A percentile compares a stretch with the other conserved stretches of the same genome.
Conservation (phyloP, 2,329 filamentous ascomycete genomes). For the Fusarium nanum region DNA sequence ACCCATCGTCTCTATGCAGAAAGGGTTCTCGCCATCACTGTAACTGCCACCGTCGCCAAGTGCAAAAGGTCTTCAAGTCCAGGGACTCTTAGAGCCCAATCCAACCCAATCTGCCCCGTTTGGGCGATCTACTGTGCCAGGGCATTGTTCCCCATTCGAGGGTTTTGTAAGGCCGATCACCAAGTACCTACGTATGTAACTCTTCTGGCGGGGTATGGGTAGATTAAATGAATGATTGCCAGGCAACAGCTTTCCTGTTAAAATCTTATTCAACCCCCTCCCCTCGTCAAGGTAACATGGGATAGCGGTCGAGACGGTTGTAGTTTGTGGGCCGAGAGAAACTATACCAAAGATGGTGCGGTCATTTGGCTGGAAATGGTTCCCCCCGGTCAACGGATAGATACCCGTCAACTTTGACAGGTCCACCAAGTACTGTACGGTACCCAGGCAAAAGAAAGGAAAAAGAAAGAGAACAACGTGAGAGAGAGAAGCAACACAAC, state of each 20-base stretch:
- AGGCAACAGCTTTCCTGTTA: constrained; percentile 20
- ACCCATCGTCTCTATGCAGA: not conserved
- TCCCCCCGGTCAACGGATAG: constrained; percentile 37
- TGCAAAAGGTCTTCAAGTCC: constrained; percentile 21
- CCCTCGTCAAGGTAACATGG: constrained; percentile 34
- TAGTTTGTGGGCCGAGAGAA: constrained; percentile 26
- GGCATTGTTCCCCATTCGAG: constrained; percentile 36
- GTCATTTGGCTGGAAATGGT: constrained; percentile 23
- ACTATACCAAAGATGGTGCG: constrained; percentile 39
- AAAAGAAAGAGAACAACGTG: not conserved
- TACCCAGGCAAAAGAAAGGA: not conserved
- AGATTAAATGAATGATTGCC: not conserved
- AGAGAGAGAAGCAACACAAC: not conserved
- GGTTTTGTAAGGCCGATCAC: constrained; percentile 37
- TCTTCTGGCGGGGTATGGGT: constrained; percentile 22
- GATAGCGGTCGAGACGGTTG: constrained; percentile 25
- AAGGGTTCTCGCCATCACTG: constrained; percentile 9
- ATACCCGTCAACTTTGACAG: constrained; percentile 42
- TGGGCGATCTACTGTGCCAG: constrained; percentile 12
- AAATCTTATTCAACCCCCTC: not conserved
- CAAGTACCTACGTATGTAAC: constrained; percentile 18
- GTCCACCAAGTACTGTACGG: not conserved
- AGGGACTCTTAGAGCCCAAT: constrained; percentile 23
- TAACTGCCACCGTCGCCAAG: constrained; percentile 6
- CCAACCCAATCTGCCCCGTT: constrained; percentile 10